Evolutionary conservation across 495 filamentous ascomycete species (phyloP), one percentile per base, ranked within the genome.

Genomic region (Hypomontagnella submonticulosa): DNA sequence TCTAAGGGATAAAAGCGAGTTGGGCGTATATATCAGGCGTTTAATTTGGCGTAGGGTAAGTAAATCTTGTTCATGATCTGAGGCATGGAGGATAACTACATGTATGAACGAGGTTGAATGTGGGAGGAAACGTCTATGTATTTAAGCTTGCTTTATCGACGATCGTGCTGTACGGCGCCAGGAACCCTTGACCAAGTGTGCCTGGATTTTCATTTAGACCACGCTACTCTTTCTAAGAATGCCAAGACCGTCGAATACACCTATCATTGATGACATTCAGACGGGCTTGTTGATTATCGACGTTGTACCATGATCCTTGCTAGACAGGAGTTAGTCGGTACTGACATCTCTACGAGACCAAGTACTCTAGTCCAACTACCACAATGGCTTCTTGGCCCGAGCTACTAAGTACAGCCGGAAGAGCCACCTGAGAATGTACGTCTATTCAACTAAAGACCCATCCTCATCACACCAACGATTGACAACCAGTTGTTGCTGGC

Each of bases 251-350:
- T 41, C 30, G 54, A 34, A 54, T 42, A 54, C 58, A 63, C 65
- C 65, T 53, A 54, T 67, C 58, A 55, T 52, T 33, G 53, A 67
- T 42, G 65, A 63, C 42, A 62, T 67, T 63, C 62, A 58, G 48
- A 61, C 52, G 58, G 58, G 65, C 65, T 62, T 37, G 52, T 67
- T 40, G 57, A 67, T 67, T 67, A 61, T 62, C 52, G 51, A 63
- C 57, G 51, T 52, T 62, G 65, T 67, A 63, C 65, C 65, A 62
- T 67, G 65, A 67, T 67, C 65, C 65, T 67, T 67, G 65, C 54
- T 36, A 58, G 64, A 61, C 58, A 63, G 65, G 58, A 67, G 54
- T 63, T 68, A 63, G 59, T 54, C 47, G 40, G 54, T 54, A 55
- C 48, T 49, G 16, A 43, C 20, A 34, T 40, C 33, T 37, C 34